These are phyloP conservation scores for Pelargonium australe DNA, from an alignment of 441 rosid species.

Conservation along the genomic window DNA sequence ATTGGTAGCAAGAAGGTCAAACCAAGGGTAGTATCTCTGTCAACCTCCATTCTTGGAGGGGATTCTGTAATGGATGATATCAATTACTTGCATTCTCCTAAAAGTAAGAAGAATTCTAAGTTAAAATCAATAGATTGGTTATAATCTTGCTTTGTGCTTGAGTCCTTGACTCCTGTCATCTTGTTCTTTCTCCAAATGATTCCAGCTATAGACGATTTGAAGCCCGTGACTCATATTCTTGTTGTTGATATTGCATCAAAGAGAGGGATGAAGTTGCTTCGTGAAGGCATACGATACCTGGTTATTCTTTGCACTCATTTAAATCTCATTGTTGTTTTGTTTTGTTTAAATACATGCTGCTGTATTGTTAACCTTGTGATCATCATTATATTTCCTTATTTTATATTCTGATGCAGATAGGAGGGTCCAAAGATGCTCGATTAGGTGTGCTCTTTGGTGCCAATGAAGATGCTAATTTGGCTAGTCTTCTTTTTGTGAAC, in stretches of 20 bases:
- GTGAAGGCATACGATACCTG: constrained; percentile 84
- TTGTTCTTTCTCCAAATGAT: constrained; percentile 24
- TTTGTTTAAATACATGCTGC: neutral
- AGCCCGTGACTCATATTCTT: constrained; percentile 94
- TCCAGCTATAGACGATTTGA: constrained; percentile 75
- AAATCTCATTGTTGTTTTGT: constrained; percentile 9
- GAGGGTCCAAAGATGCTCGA: constrained; percentile 76
- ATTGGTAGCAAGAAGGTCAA: constrained; percentile 56
- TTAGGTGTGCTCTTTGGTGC: constrained; percentile 73
- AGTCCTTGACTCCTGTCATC: constrained; percentile 21
- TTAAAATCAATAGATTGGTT: constrained; percentile 11
- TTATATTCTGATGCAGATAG: constrained; percentile 45
- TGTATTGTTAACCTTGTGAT: constrained; percentile 11
- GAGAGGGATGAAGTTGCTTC: constrained; percentile 79
- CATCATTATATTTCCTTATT: constrained; percentile 22
- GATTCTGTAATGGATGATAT: constrained; percentile 57
- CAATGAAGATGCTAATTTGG: constrained; percentile 42
- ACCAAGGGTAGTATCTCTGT: constrained; percentile 63
- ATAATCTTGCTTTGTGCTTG: constrained; percentile 15
- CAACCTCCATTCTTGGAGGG: constrained; percentile 53
- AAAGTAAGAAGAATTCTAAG: constrained; percentile 48
- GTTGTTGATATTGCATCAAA: constrained; percentile 62
- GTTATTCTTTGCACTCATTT: constrained; percentile 32
- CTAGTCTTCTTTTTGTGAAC: constrained; percentile 58
- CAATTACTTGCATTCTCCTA: constrained; percentile 83